Evolutionary conservation across 1,284 basidiomycete genomes (phyloP), one percentile per base, ranked within the genome.

Genomic region (Naganishia sp.): DNA sequence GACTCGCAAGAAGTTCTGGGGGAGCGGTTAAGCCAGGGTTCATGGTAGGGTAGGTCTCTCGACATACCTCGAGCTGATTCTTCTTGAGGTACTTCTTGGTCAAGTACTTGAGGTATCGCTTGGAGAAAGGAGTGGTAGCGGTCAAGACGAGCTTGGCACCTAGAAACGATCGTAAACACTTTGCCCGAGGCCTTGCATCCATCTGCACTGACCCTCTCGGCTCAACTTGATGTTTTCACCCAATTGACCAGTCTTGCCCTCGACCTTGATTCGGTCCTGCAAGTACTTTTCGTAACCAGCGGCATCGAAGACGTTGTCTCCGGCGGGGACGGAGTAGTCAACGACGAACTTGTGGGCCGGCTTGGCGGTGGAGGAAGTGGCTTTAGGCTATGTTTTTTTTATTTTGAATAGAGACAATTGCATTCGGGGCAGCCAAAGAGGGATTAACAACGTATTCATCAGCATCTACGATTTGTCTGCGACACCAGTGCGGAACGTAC

Each of bases 1-100:
- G 71, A 94, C 92, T 67, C 75, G 76, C 63, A 79, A 73, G 75
- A 78, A 79, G 74, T 78, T 76, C 72, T 78, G 35, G 43, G 18
- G 41, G 32, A 31, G 42, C 46, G 28, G n/a, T 28, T 60, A 25
- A 61, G 49, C 13, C 17, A 49, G 11, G n/a, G 13, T 18, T 32
- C 31, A 18, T 39, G 28, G 13, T 10, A 3, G n/a, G n/a, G 11
- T 15, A 6, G 35, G 4, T 39, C 7, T 13, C 35, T 39, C 4
- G 5, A 50, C 68, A 49, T 55, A 69, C 68, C 60, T 69, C 68
- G 58, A 69, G 65, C 55, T 69, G 68, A 76, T 79, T 79, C 77
- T 79, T 79, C 78, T 94, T 94, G 81, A 95, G 85, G 85, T 91
- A 94, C 84, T 94, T 94, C 85, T 94, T 94, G 67, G 92, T 94